Evolutionary conservation across 108 stramenopile genomes (phyloP).

Genomic region (Fistulifera solaris): DNA sequence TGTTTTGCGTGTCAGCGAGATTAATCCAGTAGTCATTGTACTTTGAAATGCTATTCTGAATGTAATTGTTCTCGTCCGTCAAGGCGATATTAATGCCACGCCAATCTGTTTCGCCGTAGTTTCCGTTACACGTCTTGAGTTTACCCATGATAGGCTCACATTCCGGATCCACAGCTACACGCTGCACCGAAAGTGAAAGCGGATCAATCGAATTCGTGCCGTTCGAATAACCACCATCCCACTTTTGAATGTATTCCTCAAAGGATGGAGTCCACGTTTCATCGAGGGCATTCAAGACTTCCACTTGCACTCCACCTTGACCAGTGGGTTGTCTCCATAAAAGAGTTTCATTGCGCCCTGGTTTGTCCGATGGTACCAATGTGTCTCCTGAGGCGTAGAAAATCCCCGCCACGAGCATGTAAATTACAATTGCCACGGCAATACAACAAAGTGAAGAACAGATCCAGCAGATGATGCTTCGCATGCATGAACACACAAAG

Average conservation of each 20-base stretch:
- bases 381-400: too few relatives aligned
- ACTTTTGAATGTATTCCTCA: constrained; percentile 34
- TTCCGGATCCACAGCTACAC: constrained; percentile 3
- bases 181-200: too few relatives aligned
- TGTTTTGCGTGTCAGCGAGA: constrained; percentile 13
- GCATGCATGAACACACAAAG: too few relatives aligned
- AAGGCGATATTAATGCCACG: constrained; percentile 59
- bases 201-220: constrained; percentile 4
- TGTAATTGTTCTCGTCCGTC: constrained; percentile 37
- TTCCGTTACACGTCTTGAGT: constrained; percentile 71
- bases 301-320: constrained; percentile 34
- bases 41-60: constrained; percentile 48
- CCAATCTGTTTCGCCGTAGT: constrained; percentile 79
- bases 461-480: too few relatives aligned
- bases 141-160: constrained; percentile 36
- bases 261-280: constrained; percentile 17
- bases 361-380: too few relatives aligned
- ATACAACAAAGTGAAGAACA: too few relatives aligned
- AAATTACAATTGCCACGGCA: too few relatives aligned
- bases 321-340: too few relatives aligned
- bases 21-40: constrained; percentile 68
- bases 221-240: constrained; percentile 68
- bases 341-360: too few relatives aligned
- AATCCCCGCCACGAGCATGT: too few relatives aligned
- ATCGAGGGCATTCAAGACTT: constrained; percentile 55